phyloP scores from a whole-genome alignment of 75 land plant genomes.

The Larix kaempferi region DNA sequence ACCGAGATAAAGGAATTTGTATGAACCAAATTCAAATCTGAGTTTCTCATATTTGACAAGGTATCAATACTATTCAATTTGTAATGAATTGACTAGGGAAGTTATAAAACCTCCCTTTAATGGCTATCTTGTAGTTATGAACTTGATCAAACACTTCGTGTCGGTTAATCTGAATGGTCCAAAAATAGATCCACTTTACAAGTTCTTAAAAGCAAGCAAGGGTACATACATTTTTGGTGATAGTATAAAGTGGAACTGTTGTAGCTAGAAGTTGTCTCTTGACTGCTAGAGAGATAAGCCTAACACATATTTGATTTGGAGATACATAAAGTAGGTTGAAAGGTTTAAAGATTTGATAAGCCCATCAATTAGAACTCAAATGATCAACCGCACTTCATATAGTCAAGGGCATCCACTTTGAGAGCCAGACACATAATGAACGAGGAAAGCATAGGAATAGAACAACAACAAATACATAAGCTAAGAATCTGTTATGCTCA shows the following conservation, averaged over 20 bases:
- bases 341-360: no score
- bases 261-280: no score
- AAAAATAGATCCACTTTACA: slow-evolving; percentile 71
- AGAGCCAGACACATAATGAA: no score
- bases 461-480: no score
- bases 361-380: no score
- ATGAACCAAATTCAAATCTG: slow-evolving; percentile 77
- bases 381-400: no score
- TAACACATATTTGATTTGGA: no score
- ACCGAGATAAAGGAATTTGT: slow-evolving; percentile 72
- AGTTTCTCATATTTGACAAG: slow-evolving; percentile 86
- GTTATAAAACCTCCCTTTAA: not conserved
- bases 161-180: slow-evolving; percentile 88
- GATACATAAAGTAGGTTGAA: no score
- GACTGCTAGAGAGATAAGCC: no score
- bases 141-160: not conserved
- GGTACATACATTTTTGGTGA: slow-evolving; percentile 79
- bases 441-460: no score
- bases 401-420: no score
- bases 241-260: slow-evolving; percentile 86
- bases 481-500: no score
- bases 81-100: not conserved
- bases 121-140: not conserved
- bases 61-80: slow-evolving; percentile 13
- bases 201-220: slow-evolving; percentile 70